Evolutionary conservation across 495 filamentous ascomycete genomes (phyloP), one percentile per base, ranked within the genome.

Genomic region (Xylaria venustula): DNA sequence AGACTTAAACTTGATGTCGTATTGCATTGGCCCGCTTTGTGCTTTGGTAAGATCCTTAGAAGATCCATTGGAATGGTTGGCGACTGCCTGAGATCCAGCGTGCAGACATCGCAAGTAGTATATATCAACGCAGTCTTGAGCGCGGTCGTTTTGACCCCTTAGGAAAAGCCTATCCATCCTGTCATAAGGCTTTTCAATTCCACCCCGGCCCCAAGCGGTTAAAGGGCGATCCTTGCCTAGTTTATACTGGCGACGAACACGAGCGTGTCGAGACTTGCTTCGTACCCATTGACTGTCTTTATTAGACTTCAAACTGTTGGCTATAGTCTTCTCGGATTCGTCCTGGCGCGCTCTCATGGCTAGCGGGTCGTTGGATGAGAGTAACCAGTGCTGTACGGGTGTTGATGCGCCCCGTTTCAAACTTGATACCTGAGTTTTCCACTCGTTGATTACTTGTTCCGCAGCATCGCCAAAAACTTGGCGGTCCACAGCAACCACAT

Each of bases 81-180:
- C 7, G 2, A 2, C 74, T 77, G 1, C 62, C 52, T 46, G 61
- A 52, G 9, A 78, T 45, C 26, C 26, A 12, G 34, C 46, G 17
- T 9, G 48, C 3, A 60, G 58, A 30, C 74, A 81, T 17, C 79
- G 73, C 5, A 88, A 72, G 42, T 81, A 79, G 9, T 80, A 76
- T 32, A 90, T 83, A 53, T 95, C 91, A 42, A 90, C 72, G 0
- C 85, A 82, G 65, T 95, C 91, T 58, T 80, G 77, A 3, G 90
- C 80, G 15, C 90, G 78, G 17, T 87, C 78, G 0, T 81, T 76
- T 44, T 78, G 70, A 3, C 1, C 26, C 0, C 40, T 17, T 6
- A 58, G 32, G 23, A 69, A n/a, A 30, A 65, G 58, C 12, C 58
- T 65, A 48, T 76, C 79, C 77, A 85, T 48, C 72, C 81, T 68